A percentile compares a stretch with the other conserved stretches of the same genome.
phyloP scores from a whole-genome alignment of 768 basidiomycete species.

The Boletus bicolor region DNA sequence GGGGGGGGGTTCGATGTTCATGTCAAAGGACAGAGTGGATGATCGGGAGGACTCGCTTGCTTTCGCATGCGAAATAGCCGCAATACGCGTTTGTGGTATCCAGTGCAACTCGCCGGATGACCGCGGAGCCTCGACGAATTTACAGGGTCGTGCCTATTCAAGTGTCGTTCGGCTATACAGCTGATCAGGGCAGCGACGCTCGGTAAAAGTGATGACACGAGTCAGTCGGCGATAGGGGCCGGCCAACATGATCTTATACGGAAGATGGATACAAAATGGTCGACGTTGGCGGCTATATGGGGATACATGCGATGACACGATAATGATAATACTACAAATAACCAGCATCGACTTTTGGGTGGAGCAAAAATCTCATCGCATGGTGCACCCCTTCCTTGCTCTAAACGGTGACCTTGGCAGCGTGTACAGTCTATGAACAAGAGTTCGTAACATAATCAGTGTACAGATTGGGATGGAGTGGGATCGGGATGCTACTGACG shows the following conservation, averaged over 20 bases:
- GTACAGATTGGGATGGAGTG: background rate
- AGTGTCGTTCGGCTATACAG: background rate
- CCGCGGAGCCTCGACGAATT: background rate
- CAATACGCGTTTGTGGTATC: background rate
- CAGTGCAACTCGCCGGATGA: background rate
- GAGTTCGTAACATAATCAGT: background rate
- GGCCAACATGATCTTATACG: background rate
- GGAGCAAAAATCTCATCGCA: background rate
- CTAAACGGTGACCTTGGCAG: background rate
- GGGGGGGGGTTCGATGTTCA: no score
- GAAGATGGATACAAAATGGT: background rate
- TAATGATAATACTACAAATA: slow-evolving; percentile 12
- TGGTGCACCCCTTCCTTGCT: background rate
- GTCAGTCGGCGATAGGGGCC: background rate
- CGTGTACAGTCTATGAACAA: background rate
- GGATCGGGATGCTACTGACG: slow-evolving; percentile 24
- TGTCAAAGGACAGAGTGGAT: background rate
- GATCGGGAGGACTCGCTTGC: background rate
- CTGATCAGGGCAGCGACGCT: background rate
- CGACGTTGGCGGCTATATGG: background rate
- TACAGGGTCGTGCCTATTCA: background rate
- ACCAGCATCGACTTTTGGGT: background rate
- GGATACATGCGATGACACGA: slow-evolving; percentile 2
- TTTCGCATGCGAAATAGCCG: background rate
- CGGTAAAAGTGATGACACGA: background rate